Conservation (phyloP, 805 yeast genomes). For the Pichia gijzeniarum region DNA sequence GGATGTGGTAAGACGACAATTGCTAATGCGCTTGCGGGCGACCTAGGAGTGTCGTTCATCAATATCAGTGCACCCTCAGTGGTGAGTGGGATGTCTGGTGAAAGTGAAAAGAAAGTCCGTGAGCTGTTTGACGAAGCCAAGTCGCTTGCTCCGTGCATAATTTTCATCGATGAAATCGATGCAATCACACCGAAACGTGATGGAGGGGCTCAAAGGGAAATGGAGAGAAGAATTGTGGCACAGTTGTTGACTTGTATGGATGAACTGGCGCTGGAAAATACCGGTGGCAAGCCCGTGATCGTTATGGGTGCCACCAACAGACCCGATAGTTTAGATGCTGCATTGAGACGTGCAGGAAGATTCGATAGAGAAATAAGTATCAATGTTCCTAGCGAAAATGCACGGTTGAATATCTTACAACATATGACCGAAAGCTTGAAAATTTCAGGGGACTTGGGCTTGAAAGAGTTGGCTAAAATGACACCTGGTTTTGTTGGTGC, state of each 20-base stretch:
- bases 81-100: slow-evolving; percentile 99
- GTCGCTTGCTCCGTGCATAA: slow-evolving; percentile 80
- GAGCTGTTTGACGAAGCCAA: slow-evolving; percentile 93
- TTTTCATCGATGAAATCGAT: slow-evolving; percentile 95
- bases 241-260: slow-evolving; percentile 93
- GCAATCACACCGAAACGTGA: slow-evolving; percentile 98
- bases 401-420: slow-evolving; percentile 67
- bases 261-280: slow-evolving; percentile 79
- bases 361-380: slow-evolving; percentile 92
- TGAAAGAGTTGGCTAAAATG: slow-evolving; percentile 68
- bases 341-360: slow-evolving; percentile 92
- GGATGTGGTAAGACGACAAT: slow-evolving; percentile 98
- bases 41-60: slow-evolving; percentile 86
- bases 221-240: slow-evolving; percentile 96
- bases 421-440: slow-evolving; percentile 66
- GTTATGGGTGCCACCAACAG: slow-evolving; percentile 95
- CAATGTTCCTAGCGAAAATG: slow-evolving; percentile 87
- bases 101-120: slow-evolving; percentile 87
- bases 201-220: slow-evolving; percentile 97
- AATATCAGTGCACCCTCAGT: slow-evolving; percentile 91
- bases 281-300: slow-evolving; percentile 88
- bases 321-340: slow-evolving; percentile 92
- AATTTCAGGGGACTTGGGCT: slow-evolving; percentile 66
- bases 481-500: slow-evolving; percentile 99
- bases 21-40: slow-evolving; percentile 95